Percentiles rank a stretch among this genome's conserved stretches.
phyloP scores from a whole-genome alignment of 148 eudicot species.

The Cornus florida region DNA sequence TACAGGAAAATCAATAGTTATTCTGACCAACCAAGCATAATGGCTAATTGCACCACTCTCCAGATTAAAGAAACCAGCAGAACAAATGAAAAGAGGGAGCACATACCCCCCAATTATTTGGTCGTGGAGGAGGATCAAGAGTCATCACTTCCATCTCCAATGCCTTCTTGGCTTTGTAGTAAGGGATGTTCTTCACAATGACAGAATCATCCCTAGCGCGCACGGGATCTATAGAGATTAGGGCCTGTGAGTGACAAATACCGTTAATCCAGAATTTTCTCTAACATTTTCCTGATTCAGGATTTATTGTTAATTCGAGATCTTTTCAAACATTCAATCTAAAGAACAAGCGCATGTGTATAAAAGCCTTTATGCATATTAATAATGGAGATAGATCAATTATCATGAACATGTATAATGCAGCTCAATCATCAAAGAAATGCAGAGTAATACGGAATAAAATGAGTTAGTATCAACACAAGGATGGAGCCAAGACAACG shows the following conservation, averaged over 20 bases:
- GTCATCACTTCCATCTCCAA: slow-evolving; percentile 81
- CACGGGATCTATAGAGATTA: slow-evolving; percentile 72
- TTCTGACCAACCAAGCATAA: neutral
- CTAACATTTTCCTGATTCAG: neutral
- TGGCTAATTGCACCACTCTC: neutral
- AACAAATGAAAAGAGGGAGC: slow-evolving; percentile 1
- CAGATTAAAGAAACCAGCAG: neutral
- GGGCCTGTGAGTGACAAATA: slow-evolving; percentile 48
- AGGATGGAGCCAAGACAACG: neutral
- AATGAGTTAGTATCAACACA: neutral
- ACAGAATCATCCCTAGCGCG: slow-evolving; percentile 87
- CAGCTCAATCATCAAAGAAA: neutral
- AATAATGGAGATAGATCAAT: slow-evolving; percentile 4
- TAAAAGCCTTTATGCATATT: neutral
- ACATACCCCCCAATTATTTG: slow-evolving; percentile 82
- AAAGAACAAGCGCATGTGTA: neutral
- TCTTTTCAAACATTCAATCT: neutral
- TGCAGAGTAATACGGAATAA: neutral
- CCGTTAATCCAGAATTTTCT: neutral
- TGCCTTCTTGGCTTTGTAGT: slow-evolving; percentile 70
- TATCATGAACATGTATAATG: neutral
- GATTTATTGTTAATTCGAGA: neutral
- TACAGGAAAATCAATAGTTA: neutral
- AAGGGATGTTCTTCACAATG: slow-evolving; percentile 69
- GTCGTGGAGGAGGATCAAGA: slow-evolving; percentile 87